Evolutionary conservation across 441 rosid genomes (phyloP).

Genomic region (Omphalea diandra): DNA sequence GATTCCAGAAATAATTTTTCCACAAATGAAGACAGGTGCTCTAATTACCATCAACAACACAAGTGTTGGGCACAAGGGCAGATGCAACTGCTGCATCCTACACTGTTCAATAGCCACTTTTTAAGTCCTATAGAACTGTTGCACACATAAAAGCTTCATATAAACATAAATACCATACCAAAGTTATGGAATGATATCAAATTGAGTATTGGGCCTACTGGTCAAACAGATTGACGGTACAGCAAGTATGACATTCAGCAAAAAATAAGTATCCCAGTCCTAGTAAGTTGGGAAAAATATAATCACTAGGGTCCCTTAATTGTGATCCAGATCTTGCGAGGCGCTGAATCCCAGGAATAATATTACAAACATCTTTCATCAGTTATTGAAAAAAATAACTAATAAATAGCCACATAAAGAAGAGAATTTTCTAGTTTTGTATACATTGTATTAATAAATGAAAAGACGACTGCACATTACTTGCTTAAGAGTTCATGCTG

Average conservation of each 20-base stretch:
- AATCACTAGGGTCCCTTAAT: background rate
- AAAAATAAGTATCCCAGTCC: background rate
- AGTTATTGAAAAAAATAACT: background rate
- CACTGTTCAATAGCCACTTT: background rate
- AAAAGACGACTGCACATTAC: background rate
- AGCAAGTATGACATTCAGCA: background rate
- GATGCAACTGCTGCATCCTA: background rate
- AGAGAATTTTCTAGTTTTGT: background rate
- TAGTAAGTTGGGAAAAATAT: background rate
- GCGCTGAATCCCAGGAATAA: background rate
- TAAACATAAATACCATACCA: background rate
- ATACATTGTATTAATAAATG: no score
- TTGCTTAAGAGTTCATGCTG: background rate
- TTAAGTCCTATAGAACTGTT: background rate
- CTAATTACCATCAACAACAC: constrained; percentile 5
- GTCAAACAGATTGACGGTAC: background rate
- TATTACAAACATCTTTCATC: background rate
- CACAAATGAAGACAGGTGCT: background rate
- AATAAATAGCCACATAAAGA: background rate
- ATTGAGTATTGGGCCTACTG: constrained; percentile 3
- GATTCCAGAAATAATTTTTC: background rate
- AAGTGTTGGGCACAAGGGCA: background rate
- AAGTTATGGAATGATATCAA: constrained; percentile 1
- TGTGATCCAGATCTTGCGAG: background rate
- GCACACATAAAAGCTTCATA: background rate